Evolutionary conservation across 345 rosid species (phyloP).

Genomic region (Corchorus olitorius): DNA sequence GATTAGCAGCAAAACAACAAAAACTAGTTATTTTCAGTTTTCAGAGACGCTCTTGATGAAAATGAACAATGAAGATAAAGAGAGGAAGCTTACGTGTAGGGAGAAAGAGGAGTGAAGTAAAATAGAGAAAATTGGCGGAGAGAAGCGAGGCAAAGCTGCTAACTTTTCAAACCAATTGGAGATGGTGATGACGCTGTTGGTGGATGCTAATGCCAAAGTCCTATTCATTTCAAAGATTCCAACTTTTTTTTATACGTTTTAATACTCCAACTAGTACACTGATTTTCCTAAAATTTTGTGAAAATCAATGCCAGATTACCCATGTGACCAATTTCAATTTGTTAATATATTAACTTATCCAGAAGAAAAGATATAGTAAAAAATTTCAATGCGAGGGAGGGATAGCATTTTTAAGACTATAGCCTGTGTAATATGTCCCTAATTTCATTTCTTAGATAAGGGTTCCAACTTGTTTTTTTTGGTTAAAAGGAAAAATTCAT

Average conservation of each 20-base stretch:
- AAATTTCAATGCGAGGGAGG: no score
- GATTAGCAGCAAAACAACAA: conserved; percentile 1
- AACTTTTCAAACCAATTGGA: conserved; percentile 26
- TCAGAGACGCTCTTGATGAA: background rate
- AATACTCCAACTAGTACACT: no score
- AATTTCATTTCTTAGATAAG: no score
- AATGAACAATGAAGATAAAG: background rate
- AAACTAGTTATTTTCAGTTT: background rate
- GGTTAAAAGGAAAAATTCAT: no score
- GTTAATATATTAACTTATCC: no score
- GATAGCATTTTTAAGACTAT: no score
- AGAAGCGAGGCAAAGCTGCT: conserved; percentile 16
- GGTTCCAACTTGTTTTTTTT: no score
- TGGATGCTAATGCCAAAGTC: background rate
- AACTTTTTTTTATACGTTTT: background rate
- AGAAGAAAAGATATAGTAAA: no score
- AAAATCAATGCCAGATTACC: no score
- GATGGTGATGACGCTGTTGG: conserved; percentile 24
- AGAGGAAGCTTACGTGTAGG: conserved; percentile 36
- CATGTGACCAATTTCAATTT: no score
- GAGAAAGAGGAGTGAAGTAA: conserved; percentile 12
- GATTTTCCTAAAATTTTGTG: no score
- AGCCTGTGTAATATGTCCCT: no score
- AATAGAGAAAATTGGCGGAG: background rate
- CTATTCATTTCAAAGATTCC: background rate